Evolutionary conservation across 2,329 filamentous ascomycete species (phyloP), one percentile per base, ranked within the genome.

Genomic region (Madurella mycetomatis): DNA sequence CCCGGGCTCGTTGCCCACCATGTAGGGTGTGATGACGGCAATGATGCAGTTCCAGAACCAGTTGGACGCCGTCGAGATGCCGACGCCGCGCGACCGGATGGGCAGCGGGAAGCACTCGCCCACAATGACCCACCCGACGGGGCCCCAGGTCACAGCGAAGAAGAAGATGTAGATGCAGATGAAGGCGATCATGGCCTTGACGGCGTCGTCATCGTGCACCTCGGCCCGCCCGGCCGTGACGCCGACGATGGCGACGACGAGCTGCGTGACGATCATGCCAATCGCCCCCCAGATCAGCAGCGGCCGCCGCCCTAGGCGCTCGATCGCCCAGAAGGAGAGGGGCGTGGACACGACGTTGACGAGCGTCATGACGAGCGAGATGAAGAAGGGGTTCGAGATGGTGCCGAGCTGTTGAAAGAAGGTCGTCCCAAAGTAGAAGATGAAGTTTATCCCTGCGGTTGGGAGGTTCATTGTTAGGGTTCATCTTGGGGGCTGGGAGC

Each of bases 101-200:
- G 84, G 85, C 9, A 90, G 79, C 53, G 87, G 86, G 79, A 85
- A 91, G 67, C 86, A 83, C 73, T 91, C 87, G 65, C 87, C 87
- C 62, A 89, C 86, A 52, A 90, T 78, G 42, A 82, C 80, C 84
- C 83, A 87, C 5, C 51, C 59, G 11, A 67, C 82, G 1, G 87
- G 87, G 41, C 87, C 87, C 87, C 87, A 91, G 49, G 86, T 90
- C 17, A 77, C 79, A 49, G 87, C 87, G 70, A 90, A 91, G 80
- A 86, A 88, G 75, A 87, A 84, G 72, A 91, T 89, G 78, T 87
- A 87, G 73, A 91, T 81, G 73, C 83, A 86, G 67, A 88, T 89
- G 74, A 90, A 88, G 51, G 85, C 82, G 61, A 90, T 87, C 73
- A 87, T 80, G 41, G 82, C 79, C 39, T 64, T 64, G 41, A 69